Evolutionary conservation across 2,329 filamentous ascomycete species (phyloP), one percentile per base, ranked within the genome.

Genomic region (Phialemoniopsis sp.): DNA sequence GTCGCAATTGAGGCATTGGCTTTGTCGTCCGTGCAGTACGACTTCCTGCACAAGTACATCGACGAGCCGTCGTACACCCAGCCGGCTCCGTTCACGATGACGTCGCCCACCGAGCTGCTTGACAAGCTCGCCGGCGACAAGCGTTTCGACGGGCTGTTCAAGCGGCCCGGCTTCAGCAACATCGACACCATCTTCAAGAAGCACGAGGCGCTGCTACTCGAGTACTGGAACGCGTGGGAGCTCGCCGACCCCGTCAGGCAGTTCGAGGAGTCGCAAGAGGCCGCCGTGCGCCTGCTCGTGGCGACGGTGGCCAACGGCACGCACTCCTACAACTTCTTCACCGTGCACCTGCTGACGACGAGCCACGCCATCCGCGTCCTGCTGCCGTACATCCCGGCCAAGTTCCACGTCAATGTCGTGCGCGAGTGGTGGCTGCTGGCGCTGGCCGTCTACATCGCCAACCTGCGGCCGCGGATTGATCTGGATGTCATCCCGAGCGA

Each of bases 211-310:
- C 72, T 82, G 0, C 68, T 95, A 13, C 62, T 96, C 34, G 85
- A 94, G 50, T 88, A 97, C 66, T 97, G 89, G 88, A 93, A 94
- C 49, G 82, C 85, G 4, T 96, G 89, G 90, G 69, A 73, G 9
- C 71, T 94, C 19, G 36, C 43, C 8, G 73, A 90, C 44, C 83
- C 87, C 1, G 71, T 73, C n/a, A 72, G 76, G 47, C 84, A 89
- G 53, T 94, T 97, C 55, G 75, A 80, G 42, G 75, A 85, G 41
- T 87, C 82, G 1, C 80, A 85, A 52, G 72, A 80, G 54, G 70
- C 73, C 1, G 78, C 78, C 0, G 68, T 79, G 0, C 74, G 77
- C 0, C 60, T 90, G 7, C 61, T 87, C 0, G 70, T 89, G 5
- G 71, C 76, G 6, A 80, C 78, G 4, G 74, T 80, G 3, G 56